These are phyloP conservation scores for Cytospora chrysosperma DNA, from an alignment of 2,329 filamentous ascomycete genomes.

Conservation along the genomic window DNA sequence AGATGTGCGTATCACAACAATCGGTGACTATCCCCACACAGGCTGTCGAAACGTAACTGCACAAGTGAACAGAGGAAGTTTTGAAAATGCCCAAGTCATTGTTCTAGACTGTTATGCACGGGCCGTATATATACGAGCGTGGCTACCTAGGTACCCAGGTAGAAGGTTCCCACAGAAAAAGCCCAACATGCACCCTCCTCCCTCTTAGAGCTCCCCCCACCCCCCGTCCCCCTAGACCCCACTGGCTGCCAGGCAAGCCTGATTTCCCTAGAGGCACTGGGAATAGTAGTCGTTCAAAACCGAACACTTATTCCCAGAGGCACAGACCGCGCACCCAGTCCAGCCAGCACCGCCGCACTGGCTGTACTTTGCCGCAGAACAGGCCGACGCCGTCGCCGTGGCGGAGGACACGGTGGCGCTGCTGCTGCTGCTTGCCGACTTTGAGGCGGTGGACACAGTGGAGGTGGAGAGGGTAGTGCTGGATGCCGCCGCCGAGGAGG, in stretches of 20 bases:
- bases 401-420: slow-evolving; percentile 5
- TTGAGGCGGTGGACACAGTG: slow-evolving; percentile 8
- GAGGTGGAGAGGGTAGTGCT: slow-evolving; percentile 11
- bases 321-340: slow-evolving; percentile 15
- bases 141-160: no score
- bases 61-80: background rate
- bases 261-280: slow-evolving; percentile 8
- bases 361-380: slow-evolving; percentile 12
- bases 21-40: background rate
- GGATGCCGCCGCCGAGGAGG: background rate
- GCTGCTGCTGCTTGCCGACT: slow-evolving; percentile 6
- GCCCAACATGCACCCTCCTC: background rate
- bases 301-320: slow-evolving; percentile 16
- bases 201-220: no score
- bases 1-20: no score
- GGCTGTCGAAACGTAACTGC: background rate
- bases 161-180: no score
- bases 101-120: background rate
- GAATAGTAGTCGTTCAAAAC: slow-evolving; percentile 22
- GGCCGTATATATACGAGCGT: no score
- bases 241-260: background rate
- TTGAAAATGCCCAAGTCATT: no score
- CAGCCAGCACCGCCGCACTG: slow-evolving; percentile 19
- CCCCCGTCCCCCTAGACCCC: no score
- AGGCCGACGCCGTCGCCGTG: slow-evolving; percentile 1